phyloP scores from a whole-genome alignment of 1,284 basidiomycete species.

The Wallemia hederae region DNA sequence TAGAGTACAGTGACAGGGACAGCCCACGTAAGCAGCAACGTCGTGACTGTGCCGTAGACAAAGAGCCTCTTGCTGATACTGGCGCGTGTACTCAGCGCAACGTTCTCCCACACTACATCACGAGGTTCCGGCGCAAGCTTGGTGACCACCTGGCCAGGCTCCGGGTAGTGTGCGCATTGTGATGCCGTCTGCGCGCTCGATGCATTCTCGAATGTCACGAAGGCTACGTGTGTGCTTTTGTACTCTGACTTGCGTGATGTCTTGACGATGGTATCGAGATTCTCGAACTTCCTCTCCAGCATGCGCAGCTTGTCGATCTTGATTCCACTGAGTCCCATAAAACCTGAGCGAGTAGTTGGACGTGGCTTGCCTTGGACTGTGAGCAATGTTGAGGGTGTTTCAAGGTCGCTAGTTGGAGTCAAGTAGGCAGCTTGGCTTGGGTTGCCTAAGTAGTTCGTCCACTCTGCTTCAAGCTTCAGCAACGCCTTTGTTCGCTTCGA shows the following conservation, averaged over 20 bases:
- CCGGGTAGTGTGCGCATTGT: slow-evolving; percentile 50
- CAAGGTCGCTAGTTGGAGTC: neutral
- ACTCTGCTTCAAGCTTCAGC: slow-evolving; percentile 44
- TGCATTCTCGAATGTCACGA: slow-evolving; percentile 92
- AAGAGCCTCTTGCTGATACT: slow-evolving; percentile 34
- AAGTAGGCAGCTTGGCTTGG: slow-evolving; percentile 32
- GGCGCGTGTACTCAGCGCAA: slow-evolving; percentile 31
- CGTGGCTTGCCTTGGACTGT: neutral
- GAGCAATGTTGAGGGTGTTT: neutral
- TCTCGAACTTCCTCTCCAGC: slow-evolving; percentile 35
- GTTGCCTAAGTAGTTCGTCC: slow-evolving; percentile 75
- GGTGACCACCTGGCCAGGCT: slow-evolving; percentile 34
- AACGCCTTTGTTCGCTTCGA: slow-evolving; percentile 49
- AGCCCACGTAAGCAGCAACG: slow-evolving; percentile 57
- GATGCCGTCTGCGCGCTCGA: slow-evolving; percentile 78
- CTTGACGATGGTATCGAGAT: slow-evolving; percentile 24
- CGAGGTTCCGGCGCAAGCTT: slow-evolving; percentile 69
- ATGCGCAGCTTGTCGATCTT: slow-evolving; percentile 42
- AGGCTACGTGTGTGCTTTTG: slow-evolving; percentile 50
- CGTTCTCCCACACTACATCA: slow-evolving; percentile 81
- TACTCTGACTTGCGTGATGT: slow-evolving; percentile 36
- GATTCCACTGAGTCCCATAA: neutral
- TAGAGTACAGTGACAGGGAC: slow-evolving; percentile 63
- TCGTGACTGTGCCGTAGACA: slow-evolving; percentile 32
- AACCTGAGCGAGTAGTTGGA: neutral